Percentiles rank a stretch among this genome's conserved stretches.
Conservation (phyloP, 2,329 filamentous ascomycete genomes). For the Trichoderma sp. region DNA sequence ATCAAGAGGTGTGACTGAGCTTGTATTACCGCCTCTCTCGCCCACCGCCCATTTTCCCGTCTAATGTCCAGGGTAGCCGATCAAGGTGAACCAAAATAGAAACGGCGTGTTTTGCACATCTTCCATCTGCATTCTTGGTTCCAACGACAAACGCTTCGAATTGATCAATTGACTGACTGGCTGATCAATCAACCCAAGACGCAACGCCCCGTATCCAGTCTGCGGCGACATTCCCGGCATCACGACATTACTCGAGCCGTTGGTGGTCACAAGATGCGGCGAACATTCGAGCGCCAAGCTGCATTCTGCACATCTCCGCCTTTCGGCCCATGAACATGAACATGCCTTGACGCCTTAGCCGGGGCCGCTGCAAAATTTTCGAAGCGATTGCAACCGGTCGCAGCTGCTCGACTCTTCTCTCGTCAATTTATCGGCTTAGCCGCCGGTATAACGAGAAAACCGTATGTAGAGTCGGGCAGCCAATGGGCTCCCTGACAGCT, state of each 20-base stretch:
- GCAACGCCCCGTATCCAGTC: background rate
- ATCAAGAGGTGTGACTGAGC: too few relatives aligned
- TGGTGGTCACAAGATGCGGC: conserved; percentile 18
- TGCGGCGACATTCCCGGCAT: background rate
- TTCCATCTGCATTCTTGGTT: background rate
- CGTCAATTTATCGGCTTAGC: conserved; percentile 22
- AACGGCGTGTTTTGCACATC: background rate
- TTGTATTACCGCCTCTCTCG: background rate
- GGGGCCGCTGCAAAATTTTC: conserved; percentile 2
- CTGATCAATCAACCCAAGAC: too few relatives aligned
- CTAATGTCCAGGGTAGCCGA: background rate
- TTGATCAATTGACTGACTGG: background rate
- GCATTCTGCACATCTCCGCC: conserved; percentile 10
- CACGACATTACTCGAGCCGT: background rate
- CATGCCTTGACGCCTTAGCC: background rate
- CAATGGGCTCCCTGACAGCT: conserved; percentile 26
- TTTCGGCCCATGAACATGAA: conserved; percentile 10
- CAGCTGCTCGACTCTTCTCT: background rate
- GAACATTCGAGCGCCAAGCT: conserved; percentile 14
- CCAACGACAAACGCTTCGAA: background rate
- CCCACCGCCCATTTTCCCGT: background rate
- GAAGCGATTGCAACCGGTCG: background rate
- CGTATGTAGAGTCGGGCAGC: background rate
- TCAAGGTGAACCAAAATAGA: background rate
- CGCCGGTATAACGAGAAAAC: conserved; percentile 16